Conservation (phyloP, 768 basidiomycete genomes). For the Naganishia onofrii region DNA sequence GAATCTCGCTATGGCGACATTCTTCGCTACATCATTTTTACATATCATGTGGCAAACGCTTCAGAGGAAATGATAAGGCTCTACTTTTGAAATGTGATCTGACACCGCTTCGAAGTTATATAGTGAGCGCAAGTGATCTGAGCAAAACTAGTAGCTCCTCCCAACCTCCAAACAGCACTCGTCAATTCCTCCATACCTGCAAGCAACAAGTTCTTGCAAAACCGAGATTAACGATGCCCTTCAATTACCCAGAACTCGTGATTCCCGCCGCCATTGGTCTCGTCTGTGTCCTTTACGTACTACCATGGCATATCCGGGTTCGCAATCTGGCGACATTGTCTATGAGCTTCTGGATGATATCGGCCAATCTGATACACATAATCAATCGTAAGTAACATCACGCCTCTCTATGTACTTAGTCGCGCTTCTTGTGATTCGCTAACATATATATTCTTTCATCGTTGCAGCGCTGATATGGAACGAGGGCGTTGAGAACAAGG, state of each 20-base stretch:
- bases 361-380: constrained; percentile 40
- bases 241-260: constrained; percentile 39
- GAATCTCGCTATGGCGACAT: too few species aligned
- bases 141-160: too few species aligned
- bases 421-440: background rate
- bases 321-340: constrained; percentile 45
- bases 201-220: too few species aligned
- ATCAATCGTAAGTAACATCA: constrained; percentile 42
- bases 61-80: too few species aligned
- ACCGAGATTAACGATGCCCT: constrained; percentile 39
- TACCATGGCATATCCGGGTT: constrained; percentile 50
- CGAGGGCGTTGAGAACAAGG: constrained; percentile 38
- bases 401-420: background rate
- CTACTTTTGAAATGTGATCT: too few species aligned
- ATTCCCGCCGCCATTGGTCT: constrained; percentile 40
- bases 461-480: constrained; percentile 41
- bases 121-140: too few species aligned
- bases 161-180: background rate
- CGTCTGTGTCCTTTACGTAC: constrained; percentile 40
- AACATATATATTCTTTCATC: background rate
- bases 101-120: too few species aligned
- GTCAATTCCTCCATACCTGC: too few species aligned
- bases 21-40: too few species aligned
- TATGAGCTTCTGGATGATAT: constrained; percentile 50
- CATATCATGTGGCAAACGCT: too few species aligned